These are phyloP conservation scores for Flaveria brownii DNA, from an alignment of 129 eudicot species.

Conservation along the genomic window DNA sequence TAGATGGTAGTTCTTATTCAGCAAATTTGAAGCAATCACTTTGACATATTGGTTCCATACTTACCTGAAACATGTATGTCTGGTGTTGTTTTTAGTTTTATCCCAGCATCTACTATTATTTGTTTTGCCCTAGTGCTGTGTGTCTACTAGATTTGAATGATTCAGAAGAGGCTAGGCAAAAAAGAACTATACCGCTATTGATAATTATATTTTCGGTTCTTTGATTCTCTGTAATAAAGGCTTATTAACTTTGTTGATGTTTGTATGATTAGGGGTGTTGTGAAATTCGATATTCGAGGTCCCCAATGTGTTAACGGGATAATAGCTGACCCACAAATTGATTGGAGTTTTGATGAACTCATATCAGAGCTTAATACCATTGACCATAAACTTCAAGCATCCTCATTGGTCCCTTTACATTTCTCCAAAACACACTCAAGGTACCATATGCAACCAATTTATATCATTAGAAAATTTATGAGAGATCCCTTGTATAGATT, in stretches of 20 bases:
- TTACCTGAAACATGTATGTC: conserved; percentile 29
- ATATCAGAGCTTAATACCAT: conserved; percentile 65
- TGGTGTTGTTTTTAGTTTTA: background rate
- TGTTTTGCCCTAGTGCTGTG: background rate
- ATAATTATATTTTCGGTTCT: background rate
- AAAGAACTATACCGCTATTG: background rate
- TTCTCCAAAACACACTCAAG: conserved; percentile 43
- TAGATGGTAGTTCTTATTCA: conserved; percentile 3
- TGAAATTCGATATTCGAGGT: conserved; percentile 46
- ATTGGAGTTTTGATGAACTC: conserved; percentile 81
- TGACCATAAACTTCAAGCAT: conserved; percentile 56
- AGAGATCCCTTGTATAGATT: background rate
- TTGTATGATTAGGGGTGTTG: conserved; percentile 47
- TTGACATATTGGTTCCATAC: conserved; percentile 19
- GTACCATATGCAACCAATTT: conserved; percentile 32
- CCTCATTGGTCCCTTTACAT: conserved; percentile 42
- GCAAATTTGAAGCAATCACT: conserved; percentile 17
- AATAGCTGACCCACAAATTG: conserved; percentile 66
- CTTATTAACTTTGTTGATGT: background rate
- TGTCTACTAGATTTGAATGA: background rate
- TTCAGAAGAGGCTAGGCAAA: background rate
- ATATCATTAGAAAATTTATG: background rate
- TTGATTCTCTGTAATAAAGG: background rate
- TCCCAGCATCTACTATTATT: background rate
- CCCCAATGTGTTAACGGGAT: conserved; percentile 53